Evolutionary conservation across 352 stramenopile genomes (phyloP).

Genomic region (Phytophthora idaei): DNA sequence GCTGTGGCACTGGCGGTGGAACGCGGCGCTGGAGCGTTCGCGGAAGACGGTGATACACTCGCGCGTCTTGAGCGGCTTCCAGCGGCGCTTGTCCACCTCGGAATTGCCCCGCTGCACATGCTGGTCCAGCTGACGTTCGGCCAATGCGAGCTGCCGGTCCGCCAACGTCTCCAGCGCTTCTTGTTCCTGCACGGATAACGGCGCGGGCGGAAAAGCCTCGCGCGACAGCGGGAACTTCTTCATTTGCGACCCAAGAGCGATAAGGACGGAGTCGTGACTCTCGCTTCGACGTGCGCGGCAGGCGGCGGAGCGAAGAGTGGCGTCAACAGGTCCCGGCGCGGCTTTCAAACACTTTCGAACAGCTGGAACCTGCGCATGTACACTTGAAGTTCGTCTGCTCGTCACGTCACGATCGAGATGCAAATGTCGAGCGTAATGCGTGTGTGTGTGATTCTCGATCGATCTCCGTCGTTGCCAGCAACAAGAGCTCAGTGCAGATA

Average conservation of each 20-base stretch:
- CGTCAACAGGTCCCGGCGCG: constrained; percentile 12
- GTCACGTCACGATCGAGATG: constrained; percentile 5
- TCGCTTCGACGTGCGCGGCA: constrained; percentile 6
- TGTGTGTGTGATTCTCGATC: background rate
- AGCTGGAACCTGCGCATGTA: constrained; percentile 16
- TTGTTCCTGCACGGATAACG: constrained; percentile 31
- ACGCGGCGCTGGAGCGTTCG: constrained; percentile 32
- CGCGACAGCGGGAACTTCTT: constrained; percentile 39
- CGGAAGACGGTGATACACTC: constrained; percentile 58
- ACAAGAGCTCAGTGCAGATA: background rate
- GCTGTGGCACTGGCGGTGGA: constrained; percentile 30
- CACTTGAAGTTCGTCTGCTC: constrained; percentile 20
- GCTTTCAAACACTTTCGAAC: constrained; percentile 1
- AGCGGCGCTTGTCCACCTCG: constrained; percentile 40
- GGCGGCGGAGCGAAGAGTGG: constrained; percentile 20
- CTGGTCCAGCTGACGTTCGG: constrained; percentile 38
- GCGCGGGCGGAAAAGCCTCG: constrained; percentile 35
- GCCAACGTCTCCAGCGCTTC: constrained; percentile 34
- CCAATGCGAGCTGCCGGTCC: constrained; percentile 33
- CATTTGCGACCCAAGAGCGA: constrained; percentile 1
- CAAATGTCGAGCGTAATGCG: background rate
- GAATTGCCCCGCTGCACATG: constrained; percentile 27
- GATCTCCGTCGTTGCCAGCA: background rate
- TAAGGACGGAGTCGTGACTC: background rate
- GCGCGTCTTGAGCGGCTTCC: constrained; percentile 59